Evolutionary conservation across 331 rosid species (phyloP), one percentile per base, ranked within the genome.

Genomic region (Acacia pycnantha): DNA sequence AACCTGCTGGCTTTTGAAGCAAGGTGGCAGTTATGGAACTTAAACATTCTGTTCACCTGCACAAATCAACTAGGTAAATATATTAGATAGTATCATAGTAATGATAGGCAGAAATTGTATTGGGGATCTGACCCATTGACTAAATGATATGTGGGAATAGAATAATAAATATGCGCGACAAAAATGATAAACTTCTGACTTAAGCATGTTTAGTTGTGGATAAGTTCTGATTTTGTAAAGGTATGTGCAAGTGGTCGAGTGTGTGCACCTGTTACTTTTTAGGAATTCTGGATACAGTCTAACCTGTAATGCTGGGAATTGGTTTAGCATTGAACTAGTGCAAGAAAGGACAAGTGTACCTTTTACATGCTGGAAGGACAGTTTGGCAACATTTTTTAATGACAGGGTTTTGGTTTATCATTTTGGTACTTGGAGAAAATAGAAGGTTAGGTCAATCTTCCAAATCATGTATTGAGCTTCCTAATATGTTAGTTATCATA

Each of bases 61-160:
- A 22, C 37, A 5, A 79, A 79, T 13, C 24, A 56, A 79, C 47
- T 75, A 69, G 53, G 43, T n/a, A 65, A 83, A 67, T 73, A 16
- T 22, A 11, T 79, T 46, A 40, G 59, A 53, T 51, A 35, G 44
- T 64, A 26, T 43, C 68, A 24, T 69, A 12, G 3, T 21, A 40
- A 72, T 53, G 14, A 48, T 59, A 44, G 43, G 67, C 73, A 70
- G 64, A 56, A 70, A 31, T 50, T 65, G 6, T 66, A 22, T 53
- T 71, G 53, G 33, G 74, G n/a, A 43, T 41, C 51, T 11, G 62
- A 77, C 15, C 71, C 43, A 22, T 19, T 11, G 13, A 56, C 29
- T 14, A 62, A 35, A 65, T 66, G 47, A 31, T 62, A 1, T 61
- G 27, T 81, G 3, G 44, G 22, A 72, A 41, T 61, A 33, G 16